Base-by-base conservation (phyloP, 2,329 filamentous ascomycete genomes). In the Aspergillus luchuensis region DNA sequence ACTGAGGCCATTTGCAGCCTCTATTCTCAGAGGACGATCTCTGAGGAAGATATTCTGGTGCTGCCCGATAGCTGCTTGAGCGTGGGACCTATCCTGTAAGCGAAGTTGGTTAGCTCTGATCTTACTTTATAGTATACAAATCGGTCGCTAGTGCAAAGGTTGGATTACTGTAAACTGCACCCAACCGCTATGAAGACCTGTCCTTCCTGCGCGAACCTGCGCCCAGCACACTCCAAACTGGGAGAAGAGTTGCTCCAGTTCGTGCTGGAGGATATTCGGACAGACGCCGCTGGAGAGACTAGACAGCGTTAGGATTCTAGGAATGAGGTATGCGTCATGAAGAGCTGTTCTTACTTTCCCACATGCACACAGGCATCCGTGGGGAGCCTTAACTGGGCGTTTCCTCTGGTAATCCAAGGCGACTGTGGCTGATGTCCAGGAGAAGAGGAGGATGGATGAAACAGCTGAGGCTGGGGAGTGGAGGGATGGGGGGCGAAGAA, bases 131-230 rank as follows among this genome's bases (percentile, higher is more conserved):
- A 13, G 11, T 36, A 5, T 6, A 36, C 10, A 36, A 15, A 5
- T 13, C 10, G 33, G 33, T 36, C 33, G 33, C 33, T 36, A 36
- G 11, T 13, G 11, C 33, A 13, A 57, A 7, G 25, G 25, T 6
- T 47, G 15, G n/a, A 25, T 53, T 57, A 74, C 76, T 63, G 78
- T 71, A 60, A 75, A 79, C 58, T 78, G 76, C 21, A 78, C 69
- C 67, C 78, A 76, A 13, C 71, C 77, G 39, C 69, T 72, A 0
- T 75, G 74, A 13, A 78, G 66, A 4, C n/a, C 19, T 1, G 5
- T 23, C 13, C 11, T 53, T 5, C 36, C 50, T 17, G n/a, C 5
- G 23, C 30, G 50, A 39, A 53, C 30, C 19, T 30, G 19, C 8
- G 30, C 50, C 19, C 30, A 53, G 30, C 50, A 53, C 8, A 5